Percentiles rank a stretch among this genome's conserved stretches.
These are phyloP conservation scores for Kodamaea restingae DNA, from an alignment of 805 yeast genomes.

Conservation along the genomic window DNA sequence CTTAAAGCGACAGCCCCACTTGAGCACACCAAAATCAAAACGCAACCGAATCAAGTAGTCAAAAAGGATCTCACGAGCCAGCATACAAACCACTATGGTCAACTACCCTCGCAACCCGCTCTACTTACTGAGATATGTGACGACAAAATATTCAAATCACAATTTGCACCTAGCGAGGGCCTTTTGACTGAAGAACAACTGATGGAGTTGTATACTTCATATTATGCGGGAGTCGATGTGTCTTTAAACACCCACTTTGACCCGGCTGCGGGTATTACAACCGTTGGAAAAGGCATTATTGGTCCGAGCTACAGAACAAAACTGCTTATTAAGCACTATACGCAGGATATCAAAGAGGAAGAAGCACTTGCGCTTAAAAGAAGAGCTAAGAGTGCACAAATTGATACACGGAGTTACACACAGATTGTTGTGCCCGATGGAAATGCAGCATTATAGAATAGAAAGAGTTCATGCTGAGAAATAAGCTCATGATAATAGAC, in stretches of 20 bases:
- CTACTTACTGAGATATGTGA: neutral
- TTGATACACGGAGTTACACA: neutral
- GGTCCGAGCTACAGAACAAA: constrained; percentile 16
- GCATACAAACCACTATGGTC: too few species aligned
- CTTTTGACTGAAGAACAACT: constrained; percentile 35
- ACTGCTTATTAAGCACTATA: constrained; percentile 6
- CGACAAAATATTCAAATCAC: constrained; percentile 14
- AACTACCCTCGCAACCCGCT: too few species aligned
- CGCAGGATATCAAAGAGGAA: constrained; percentile 5
- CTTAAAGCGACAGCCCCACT: too few species aligned
- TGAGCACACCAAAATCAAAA: neutral
- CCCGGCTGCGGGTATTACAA: constrained; percentile 10
- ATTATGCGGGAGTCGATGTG: constrained; percentile 17
- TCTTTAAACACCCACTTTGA: constrained; percentile 7
- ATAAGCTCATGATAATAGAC: too few species aligned
- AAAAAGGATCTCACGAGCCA: too few species aligned
- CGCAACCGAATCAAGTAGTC: too few species aligned
- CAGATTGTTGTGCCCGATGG: neutral
- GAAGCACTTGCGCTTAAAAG: constrained; percentile 3
- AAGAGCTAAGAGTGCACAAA: neutral
- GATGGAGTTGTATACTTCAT: constrained; percentile 39
- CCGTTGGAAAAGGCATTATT: constrained; percentile 5
- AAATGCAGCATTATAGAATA: too few species aligned
- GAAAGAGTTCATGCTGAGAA: neutral
- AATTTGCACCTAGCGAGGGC: constrained; percentile 32